phyloP scores from a whole-genome alignment of 1,284 basidiomycete species.

The Peniophora sp. region DNA sequence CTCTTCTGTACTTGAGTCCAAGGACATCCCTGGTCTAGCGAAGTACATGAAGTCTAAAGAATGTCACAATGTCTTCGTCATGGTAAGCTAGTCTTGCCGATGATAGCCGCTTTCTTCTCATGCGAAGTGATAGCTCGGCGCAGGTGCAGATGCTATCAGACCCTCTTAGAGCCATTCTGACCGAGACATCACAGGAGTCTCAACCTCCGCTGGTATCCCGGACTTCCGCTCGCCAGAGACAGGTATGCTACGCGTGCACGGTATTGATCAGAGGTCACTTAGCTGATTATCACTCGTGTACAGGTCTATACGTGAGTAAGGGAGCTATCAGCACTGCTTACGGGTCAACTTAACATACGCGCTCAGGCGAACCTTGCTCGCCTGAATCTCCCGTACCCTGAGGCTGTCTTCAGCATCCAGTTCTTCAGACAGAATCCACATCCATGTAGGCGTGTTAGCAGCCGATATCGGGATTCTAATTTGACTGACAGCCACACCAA shows the following conservation, averaged over 20 bases:
- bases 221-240: conserved; percentile 76
- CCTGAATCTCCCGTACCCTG: conserved; percentile 68
- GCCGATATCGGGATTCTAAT: neutral
- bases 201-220: conserved; percentile 74
- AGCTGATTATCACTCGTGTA: neutral
- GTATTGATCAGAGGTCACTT: neutral
- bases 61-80: conserved; percentile 62
- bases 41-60: conserved; percentile 59
- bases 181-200: conserved; percentile 44
- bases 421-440: conserved; percentile 68
- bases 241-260: conserved; percentile 27
- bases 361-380: conserved; percentile 64
- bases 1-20: conserved; percentile 19
- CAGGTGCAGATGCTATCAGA: conserved; percentile 11
- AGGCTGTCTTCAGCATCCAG: conserved; percentile 74
- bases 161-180: neutral
- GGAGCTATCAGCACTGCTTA: no score
- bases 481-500: conserved; percentile 14
- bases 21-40: conserved; percentile 40
- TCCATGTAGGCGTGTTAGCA: conserved; percentile 42
- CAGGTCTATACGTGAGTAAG: conserved; percentile 56
- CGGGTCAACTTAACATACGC: neutral
- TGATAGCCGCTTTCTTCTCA: neutral
- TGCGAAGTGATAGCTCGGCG: conserved; percentile 13
- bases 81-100: conserved; percentile 38